A percentile compares a stretch with the other conserved stretches of the same genome.
Evolutionary conservation across 2,329 filamentous ascomycete species (phyloP).

Genomic region (Ceratocystis papillata): DNA sequence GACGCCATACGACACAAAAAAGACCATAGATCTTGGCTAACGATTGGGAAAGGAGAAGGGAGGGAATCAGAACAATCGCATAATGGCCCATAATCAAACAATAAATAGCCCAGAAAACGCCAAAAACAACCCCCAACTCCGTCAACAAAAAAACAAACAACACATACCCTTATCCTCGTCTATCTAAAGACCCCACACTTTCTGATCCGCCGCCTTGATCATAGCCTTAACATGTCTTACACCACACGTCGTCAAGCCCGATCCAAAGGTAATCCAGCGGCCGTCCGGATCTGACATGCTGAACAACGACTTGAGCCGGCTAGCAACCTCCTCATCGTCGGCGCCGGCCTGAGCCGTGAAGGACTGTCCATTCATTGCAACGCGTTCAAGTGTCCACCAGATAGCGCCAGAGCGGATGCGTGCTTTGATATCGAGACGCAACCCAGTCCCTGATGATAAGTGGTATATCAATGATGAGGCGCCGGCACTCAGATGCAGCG

Average conservation of each 20-base stretch:
- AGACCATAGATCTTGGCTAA: too few relatives aligned
- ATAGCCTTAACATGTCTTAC: conserved; percentile 21
- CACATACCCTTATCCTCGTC: neutral
- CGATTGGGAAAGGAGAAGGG: neutral
- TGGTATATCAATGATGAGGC: conserved; percentile 48
- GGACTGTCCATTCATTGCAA: conserved; percentile 26
- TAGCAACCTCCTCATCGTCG: conserved; percentile 13
- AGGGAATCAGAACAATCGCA: conserved; percentile 5
- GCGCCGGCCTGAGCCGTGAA: conserved; percentile 18
- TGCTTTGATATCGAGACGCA: conserved; percentile 42
- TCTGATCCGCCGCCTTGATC: conserved; percentile 24
- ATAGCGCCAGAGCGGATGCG: conserved; percentile 37
- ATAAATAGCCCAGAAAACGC: conserved; percentile 9
- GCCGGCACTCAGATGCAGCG: conserved; percentile 46
- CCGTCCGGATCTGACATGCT: conserved; percentile 16
- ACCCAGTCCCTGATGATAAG: conserved; percentile 31
- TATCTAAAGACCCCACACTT: conserved; percentile 21
- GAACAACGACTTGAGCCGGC: conserved; percentile 18
- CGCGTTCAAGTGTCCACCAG: conserved; percentile 43
- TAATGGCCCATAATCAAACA: neutral
- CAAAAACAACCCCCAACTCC: conserved; percentile 11
- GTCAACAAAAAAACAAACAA: neutral
- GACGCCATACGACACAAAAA: too few relatives aligned
- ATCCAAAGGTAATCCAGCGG: conserved; percentile 29
- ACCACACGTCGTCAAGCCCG: conserved; percentile 23